A percentile compares a stretch with the other conserved stretches of the same genome.
Evolutionary conservation across 768 basidiomycete species (phyloP).

Genomic region (Pisolithus sp.): DNA sequence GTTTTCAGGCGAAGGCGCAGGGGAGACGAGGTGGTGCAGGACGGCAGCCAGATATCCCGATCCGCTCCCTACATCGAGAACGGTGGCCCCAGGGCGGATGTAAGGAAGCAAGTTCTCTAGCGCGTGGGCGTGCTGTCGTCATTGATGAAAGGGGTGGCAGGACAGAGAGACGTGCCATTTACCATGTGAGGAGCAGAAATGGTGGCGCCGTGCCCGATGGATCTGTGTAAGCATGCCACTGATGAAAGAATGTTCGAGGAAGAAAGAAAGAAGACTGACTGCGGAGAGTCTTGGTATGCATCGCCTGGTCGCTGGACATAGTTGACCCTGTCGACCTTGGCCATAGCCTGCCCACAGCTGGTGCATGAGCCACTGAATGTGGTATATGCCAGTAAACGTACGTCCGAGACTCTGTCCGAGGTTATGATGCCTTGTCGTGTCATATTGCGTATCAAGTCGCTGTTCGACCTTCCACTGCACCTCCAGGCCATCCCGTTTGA

Average conservation of each 20-base stretch:
- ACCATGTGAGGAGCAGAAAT: conserved; percentile 98
- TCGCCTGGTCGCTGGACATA: conserved; percentile 45
- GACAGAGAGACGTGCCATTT: conserved; percentile 2
- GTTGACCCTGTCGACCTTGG: conserved; percentile 59
- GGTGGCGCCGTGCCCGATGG: conserved; percentile 81
- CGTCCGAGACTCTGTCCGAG: conserved; percentile 49
- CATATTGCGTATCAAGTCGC: conserved; percentile 71
- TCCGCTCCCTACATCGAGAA: conserved; percentile 88
- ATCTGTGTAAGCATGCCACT: conserved; percentile 30
- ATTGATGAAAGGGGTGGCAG: background rate
- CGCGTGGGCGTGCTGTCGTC: conserved; percentile 76
- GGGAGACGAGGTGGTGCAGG: conserved; percentile 62
- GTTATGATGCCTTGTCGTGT: conserved; percentile 44
- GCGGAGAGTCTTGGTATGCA: conserved; percentile 79
- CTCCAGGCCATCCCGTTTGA: conserved; percentile 71
- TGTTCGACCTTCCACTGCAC: conserved; percentile 62
- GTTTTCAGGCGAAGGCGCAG: conserved; percentile 5
- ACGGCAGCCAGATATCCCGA: conserved; percentile 85
- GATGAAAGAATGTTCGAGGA: background rate
- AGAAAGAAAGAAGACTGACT: conserved; percentile 38
- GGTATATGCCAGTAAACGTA: conserved; percentile 25
- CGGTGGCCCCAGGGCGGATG: conserved; percentile 60
- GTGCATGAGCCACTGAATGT: background rate
- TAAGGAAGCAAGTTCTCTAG: conserved; percentile 68
- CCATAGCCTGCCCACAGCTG: conserved; percentile 56